phyloP scores from a whole-genome alignment of 202 grass and related monocot genomes.

The Cymbopogon flexuosus region DNA sequence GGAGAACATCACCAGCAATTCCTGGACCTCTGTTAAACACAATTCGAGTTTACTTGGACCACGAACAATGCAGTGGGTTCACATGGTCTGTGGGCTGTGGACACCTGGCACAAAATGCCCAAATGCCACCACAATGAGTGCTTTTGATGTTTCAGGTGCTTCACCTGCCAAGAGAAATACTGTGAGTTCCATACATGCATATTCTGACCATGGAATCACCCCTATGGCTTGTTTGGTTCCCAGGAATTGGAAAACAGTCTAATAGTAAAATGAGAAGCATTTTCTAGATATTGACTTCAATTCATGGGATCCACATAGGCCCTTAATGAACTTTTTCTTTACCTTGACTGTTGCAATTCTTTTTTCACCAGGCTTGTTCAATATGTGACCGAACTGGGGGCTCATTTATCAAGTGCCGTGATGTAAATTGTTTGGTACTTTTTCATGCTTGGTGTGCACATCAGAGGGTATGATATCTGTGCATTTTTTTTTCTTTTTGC shows the following conservation, averaged over 20 bases:
- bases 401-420: constrained; percentile 78
- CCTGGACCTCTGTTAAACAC: constrained; percentile 24
- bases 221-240: not conserved
- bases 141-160: constrained; percentile 80
- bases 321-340: constrained; percentile 5
- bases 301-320: too few relatives aligned
- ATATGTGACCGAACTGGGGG: constrained; percentile 72
- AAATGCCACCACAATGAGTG: constrained; percentile 78
- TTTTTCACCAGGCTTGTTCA: constrained; percentile 68
- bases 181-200: constrained; percentile 53
- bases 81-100: constrained; percentile 94
- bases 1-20: constrained; percentile 23
- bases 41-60: constrained; percentile 38
- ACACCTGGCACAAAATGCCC: constrained; percentile 91
- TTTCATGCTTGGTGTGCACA: constrained; percentile 99
- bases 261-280: too few relatives aligned
- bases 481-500: not conserved
- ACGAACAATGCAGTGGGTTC: constrained; percentile 62
- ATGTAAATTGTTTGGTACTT: constrained; percentile 53
- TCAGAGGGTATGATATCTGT: constrained; percentile 52
- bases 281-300: too few relatives aligned
- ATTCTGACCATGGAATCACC: not conserved
- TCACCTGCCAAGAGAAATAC: constrained; percentile 63
- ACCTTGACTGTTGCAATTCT: constrained; percentile 21
- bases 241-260: too few relatives aligned